Evolutionary conservation across 2,329 filamentous ascomycete genomes (phyloP).

Genomic region (Fusarium lyarnte): DNA sequence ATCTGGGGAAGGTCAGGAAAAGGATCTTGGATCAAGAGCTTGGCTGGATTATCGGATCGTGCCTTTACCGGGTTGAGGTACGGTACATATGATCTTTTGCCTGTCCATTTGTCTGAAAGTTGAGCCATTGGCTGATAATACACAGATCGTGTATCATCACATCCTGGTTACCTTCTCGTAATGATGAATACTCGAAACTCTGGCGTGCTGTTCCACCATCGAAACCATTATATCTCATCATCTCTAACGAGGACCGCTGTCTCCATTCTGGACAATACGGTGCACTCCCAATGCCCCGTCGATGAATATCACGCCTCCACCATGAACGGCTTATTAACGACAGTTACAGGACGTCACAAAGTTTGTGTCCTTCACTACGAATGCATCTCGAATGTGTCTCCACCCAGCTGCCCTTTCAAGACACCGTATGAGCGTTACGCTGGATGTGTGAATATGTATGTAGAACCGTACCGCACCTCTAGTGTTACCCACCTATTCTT

Average conservation of each 20-base stretch:
- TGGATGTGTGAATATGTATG: background rate
- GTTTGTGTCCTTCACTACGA: conserved; percentile 11
- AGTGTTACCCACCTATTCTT: conserved; percentile 31
- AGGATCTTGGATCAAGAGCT: conserved; percentile 4
- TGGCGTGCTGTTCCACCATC: conserved; percentile 19
- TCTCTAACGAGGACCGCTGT: background rate
- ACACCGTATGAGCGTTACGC: conserved; percentile 23
- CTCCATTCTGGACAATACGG: background rate
- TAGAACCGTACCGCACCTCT: background rate
- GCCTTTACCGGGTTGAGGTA: background rate
- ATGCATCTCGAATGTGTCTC: conserved; percentile 19
- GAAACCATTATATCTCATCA: conserved; percentile 14
- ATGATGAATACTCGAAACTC: background rate
- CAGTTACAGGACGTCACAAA: conserved; percentile 21
- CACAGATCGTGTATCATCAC: background rate
- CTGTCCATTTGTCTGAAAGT: background rate
- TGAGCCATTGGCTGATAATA: background rate
- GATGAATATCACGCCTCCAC: background rate
- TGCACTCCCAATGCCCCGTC: background rate
- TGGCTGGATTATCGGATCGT: background rate
- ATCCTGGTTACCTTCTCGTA: background rate
- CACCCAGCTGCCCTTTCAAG: conserved; percentile 28
- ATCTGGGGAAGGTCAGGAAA: conserved; percentile 5
- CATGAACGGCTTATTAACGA: conserved; percentile 15
- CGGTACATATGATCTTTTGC: background rate